Evolutionary conservation across 2,329 filamentous ascomycete species (phyloP).

Genomic region (Aspergillus sp.): DNA sequence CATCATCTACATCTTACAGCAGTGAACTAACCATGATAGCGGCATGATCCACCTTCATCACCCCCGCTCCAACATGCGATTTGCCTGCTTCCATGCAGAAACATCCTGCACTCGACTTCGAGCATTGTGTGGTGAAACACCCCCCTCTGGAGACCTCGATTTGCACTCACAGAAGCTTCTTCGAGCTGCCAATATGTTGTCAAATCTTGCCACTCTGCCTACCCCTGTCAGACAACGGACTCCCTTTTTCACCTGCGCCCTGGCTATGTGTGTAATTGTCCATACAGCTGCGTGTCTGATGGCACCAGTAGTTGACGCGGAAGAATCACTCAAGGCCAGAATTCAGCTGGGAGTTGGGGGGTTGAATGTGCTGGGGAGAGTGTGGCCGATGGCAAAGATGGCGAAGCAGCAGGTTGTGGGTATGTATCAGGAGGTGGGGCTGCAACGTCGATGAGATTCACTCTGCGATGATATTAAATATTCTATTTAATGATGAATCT

Average conservation of each 20-base stretch:
- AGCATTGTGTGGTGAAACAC: background rate
- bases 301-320: conserved; percentile 28
- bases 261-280: conserved; percentile 68
- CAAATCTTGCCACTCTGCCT: conserved; percentile 58
- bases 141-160: conserved; percentile 7
- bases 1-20: background rate
- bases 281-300: conserved; percentile 67
- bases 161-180: conserved; percentile 71
- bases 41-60: conserved; percentile 66
- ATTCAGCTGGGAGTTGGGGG: conserved; percentile 26
- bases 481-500: background rate
- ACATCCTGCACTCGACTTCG: conserved; percentile 14
- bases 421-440: conserved; percentile 14
- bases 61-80: conserved; percentile 61
- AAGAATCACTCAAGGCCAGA: conserved; percentile 21
- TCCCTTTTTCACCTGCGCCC: conserved; percentile 73
- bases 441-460: conserved; percentile 1
- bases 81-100: conserved; percentile 14
- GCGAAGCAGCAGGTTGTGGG: conserved; percentile 23
- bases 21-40: conserved; percentile 5
- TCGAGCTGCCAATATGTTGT: conserved; percentile 69
- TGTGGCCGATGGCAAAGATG: conserved; percentile 24
- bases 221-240: conserved; percentile 61
- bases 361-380: conserved; percentile 22
- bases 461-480: background rate